Evolutionary conservation across 129 eudicot species (phyloP).

Genomic region (Gnaphalium uliginosum): DNA sequence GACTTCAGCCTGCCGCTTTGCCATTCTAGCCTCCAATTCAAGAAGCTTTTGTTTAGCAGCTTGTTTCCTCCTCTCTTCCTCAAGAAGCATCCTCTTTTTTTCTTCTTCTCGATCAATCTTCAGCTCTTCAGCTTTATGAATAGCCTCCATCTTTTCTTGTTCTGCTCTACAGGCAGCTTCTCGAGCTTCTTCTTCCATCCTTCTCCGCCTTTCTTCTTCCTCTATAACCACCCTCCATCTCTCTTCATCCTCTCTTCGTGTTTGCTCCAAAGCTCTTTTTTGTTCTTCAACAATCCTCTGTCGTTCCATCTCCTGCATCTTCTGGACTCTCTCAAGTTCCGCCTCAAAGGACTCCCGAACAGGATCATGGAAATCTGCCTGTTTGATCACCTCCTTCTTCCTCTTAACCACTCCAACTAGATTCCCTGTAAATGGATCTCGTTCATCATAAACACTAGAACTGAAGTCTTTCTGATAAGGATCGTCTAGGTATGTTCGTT

Average conservation of each 20-base stretch:
- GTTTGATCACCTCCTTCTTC: conserved; percentile 62
- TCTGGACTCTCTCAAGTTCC: conserved; percentile 94
- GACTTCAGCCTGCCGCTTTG: conserved; percentile 60
- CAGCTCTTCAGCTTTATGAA: conserved; percentile 74
- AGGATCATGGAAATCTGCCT: conserved; percentile 78
- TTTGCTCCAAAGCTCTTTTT: conserved; percentile 82
- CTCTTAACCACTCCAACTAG: conserved; percentile 70
- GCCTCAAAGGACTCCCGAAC: conserved; percentile 97
- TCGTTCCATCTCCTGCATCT: conserved; percentile 95
- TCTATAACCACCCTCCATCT: conserved; percentile 65
- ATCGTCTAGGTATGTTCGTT: conserved; percentile 55
- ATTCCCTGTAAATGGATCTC: conserved; percentile 69
- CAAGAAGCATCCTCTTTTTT: conserved; percentile 57
- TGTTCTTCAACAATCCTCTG: conserved; percentile 76
- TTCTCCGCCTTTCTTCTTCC: conserved; percentile 70
- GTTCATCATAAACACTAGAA: conserved; percentile 59
- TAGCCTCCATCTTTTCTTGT: conserved; percentile 72
- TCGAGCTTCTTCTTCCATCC: conserved; percentile 84
- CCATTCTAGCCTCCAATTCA: conserved; percentile 88
- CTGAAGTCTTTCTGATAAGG: conserved; percentile 48
- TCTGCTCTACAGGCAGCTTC: conserved; percentile 96
- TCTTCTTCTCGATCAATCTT: conserved; percentile 85
- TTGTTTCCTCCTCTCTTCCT: conserved; percentile 90
- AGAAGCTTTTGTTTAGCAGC: conserved; percentile 93
- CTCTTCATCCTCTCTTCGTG: conserved; percentile 88